Evolutionary conservation across 441 rosid species (phyloP), one percentile per base, ranked within the genome.

Genomic region (Erodium texanum): DNA sequence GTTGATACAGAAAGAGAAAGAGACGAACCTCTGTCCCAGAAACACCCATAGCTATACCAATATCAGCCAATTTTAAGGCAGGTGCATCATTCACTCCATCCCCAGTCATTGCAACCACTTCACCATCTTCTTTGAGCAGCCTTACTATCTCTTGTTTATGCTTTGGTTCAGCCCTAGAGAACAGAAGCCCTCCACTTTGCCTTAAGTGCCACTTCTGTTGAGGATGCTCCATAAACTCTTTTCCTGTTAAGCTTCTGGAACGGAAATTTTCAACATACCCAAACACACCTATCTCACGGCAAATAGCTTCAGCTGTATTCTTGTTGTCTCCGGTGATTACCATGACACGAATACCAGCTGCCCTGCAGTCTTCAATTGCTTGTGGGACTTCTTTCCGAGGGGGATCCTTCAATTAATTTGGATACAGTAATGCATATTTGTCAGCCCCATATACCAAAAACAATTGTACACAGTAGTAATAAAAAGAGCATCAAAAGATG

Each of bases 121-220:
- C 98, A 22, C 96, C 98, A 69, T 87, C 98, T 79, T 86, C 97
- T 77, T 95, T 90, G 41, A 94, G 96, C 79, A 92, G 71, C 83
- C 97, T 85, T 48, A 95, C 98, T 70, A 95, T 95, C 75, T 95
- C 99, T 77, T 92, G 99, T 71, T 92, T 94, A 80, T 94, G 99
- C 75, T 81, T 86, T 29, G 99, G 98, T 77, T 94, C 98, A 32
- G 99, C 97, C 83, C 99, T 83, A 23, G 99, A 94, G 80, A 94
- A 88, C 69, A 92, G 68, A 24, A 94, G 84, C 50, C 99, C 94
- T 66, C 90, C 96, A 67, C 70, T 79, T 69, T 92, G 93, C 67
- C 90, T 81, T 71, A 92, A 81, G 76, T 84, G 85, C 56, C 64
- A 69, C 75, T 79, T 88, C 78, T 88, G 80, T 79, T 92, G 82